These are phyloP conservation scores for Blastocystis sp. DNA, from an alignment of 352 stramenopile species.

Conservation along the genomic window DNA sequence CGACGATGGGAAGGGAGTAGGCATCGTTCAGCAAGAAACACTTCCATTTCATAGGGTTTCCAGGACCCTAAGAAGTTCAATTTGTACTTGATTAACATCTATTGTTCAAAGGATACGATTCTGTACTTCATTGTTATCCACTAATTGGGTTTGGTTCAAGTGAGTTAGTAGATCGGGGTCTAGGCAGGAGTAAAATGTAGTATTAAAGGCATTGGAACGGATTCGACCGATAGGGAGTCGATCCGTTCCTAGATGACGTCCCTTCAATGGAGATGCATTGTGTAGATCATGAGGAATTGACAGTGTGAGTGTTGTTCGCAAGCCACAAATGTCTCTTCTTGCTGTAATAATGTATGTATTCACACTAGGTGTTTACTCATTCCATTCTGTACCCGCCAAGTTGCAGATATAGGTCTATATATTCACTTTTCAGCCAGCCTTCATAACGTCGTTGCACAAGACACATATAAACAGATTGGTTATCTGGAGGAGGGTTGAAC, in stretches of 20 bases:
- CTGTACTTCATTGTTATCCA: conserved; percentile 19
- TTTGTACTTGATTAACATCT: conserved; percentile 41
- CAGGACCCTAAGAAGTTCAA: conserved; percentile 31
- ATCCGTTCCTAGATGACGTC: not conserved
- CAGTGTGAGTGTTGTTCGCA: not conserved
- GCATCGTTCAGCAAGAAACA: not conserved
- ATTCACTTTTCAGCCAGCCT: not conserved
- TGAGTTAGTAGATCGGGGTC: not conserved
- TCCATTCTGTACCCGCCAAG: conserved; percentile 3
- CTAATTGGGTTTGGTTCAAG: not conserved
- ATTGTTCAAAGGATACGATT: not conserved
- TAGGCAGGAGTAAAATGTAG: conserved; percentile 1
- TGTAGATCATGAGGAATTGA: conserved; percentile 36
- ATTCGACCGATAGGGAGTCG: not conserved
- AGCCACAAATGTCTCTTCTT: not conserved
- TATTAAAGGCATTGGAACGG: not conserved
- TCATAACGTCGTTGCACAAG: conserved; percentile 34
- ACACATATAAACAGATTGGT: conserved; percentile 47
- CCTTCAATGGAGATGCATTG: not conserved
- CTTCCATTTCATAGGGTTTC: conserved; percentile 50
- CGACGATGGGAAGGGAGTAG: not conserved
- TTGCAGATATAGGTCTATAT: conserved; percentile 44
- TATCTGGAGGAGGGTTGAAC: conserved; percentile 2
- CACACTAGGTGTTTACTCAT: not conserved
- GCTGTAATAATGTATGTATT: conserved; percentile 54